Evolutionary conservation across 768 basidiomycete genomes (phyloP).

Genomic region (Clitopilus hobsonii): DNA sequence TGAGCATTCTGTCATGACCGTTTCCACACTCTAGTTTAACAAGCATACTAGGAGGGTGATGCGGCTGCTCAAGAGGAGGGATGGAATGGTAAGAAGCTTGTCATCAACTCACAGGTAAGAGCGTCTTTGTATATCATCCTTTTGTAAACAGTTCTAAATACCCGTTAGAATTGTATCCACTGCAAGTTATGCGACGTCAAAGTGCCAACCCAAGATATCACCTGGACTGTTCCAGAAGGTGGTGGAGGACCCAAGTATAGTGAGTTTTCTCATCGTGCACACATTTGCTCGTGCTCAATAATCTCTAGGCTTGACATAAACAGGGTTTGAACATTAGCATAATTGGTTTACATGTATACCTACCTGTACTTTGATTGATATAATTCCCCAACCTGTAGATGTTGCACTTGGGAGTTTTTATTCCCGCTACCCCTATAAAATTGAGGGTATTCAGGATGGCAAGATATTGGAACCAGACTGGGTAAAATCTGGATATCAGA

Average conservation of each 20-base stretch:
- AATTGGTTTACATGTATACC: too few species aligned
- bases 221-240: conserved; percentile 95
- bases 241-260: conserved; percentile 97
- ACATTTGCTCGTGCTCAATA: too few species aligned
- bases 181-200: conserved; percentile 97
- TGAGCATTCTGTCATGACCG: conserved; percentile 4
- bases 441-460: too few species aligned
- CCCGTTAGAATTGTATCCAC: conserved; percentile 77
- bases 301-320: too few species aligned
- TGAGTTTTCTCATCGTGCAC: too few species aligned
- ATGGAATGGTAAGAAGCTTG: conserved; percentile 81
- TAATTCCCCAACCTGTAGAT: too few species aligned
- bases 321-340: too few species aligned
- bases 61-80: conserved; percentile 35
- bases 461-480: too few species aligned
- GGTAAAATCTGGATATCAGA: too few species aligned
- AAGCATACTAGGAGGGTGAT: conserved; percentile 14
- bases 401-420: too few species aligned
- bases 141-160: conserved; percentile 9
- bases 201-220: conserved; percentile 94
- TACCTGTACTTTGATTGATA: too few species aligned
- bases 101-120: conserved; percentile 94
- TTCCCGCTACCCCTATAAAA: too few species aligned
- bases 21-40: conserved; percentile 1
- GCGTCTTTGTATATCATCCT: conserved; percentile 1